A percentile compares a stretch with the other conserved stretches of the same genome.
Evolutionary conservation across 139 green algal species (phyloP).

Genomic region (Volvox reticuliferus): DNA sequence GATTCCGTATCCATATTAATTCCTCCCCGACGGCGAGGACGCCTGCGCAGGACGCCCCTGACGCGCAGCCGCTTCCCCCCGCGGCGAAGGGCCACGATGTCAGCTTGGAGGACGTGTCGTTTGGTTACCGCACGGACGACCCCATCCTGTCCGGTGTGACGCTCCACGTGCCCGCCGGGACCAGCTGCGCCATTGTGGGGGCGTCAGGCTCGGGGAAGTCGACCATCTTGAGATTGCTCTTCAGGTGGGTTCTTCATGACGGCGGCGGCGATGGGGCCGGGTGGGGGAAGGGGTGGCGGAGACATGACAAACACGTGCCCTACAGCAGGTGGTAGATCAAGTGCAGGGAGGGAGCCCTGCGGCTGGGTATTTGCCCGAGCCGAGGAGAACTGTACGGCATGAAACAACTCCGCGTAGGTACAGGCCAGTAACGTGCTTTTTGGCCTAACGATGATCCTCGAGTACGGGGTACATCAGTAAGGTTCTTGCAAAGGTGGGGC

Average conservation of each 20-base stretch:
- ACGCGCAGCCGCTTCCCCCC: conserved; percentile 60
- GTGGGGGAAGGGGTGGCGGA: background rate
- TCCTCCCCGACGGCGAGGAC: too few relatives aligned
- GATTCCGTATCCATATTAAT: too few relatives aligned
- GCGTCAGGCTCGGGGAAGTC: conserved; percentile 88
- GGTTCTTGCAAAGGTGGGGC: too few relatives aligned
- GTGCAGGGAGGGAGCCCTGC: too few relatives aligned
- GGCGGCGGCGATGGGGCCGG: background rate
- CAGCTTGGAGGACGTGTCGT: conserved; percentile 74
- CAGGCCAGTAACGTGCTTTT: too few relatives aligned
- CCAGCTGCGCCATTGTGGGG: conserved; percentile 92
- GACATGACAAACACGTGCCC: too few relatives aligned
- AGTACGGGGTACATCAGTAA: too few relatives aligned
- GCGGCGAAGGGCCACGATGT: conserved; percentile 62
- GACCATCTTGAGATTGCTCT: conserved; percentile 73
- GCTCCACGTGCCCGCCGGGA: conserved; percentile 77
- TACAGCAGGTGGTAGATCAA: too few relatives aligned
- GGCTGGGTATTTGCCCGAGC: too few relatives aligned
- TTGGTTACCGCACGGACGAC: conserved; percentile 78
- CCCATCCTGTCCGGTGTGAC: conserved; percentile 68
- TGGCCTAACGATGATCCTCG: too few relatives aligned
- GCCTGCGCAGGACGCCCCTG: conserved; percentile 32
- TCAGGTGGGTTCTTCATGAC: conserved; percentile 5
- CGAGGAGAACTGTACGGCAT: too few relatives aligned
- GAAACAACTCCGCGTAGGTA: too few relatives aligned